Base-by-base conservation (phyloP, 441 rosid species). In the Populus hybrid region DNA sequence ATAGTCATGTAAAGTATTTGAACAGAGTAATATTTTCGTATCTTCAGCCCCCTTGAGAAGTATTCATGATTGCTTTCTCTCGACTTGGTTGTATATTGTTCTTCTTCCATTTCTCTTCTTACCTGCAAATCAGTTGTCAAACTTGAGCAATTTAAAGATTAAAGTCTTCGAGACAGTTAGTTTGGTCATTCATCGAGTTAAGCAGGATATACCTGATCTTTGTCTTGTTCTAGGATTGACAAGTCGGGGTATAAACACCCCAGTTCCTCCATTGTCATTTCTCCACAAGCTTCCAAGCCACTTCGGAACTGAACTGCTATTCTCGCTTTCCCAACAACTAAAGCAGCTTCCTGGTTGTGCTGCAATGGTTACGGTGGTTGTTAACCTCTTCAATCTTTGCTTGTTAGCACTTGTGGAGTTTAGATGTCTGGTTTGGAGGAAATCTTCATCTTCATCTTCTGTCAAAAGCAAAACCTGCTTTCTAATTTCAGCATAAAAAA, bases 221-320 rank as follows among this genome's bases (percentile, higher is more conserved):
- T 76, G 78, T 74, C 80, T 80, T 69, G 79, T 82, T 78, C 80
- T 77, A 42, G 87, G 70, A n/a, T 80, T 84, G 68, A 73, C 84
- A 57, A 81, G 66, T 28, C 59, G 85, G 34, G 91, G 93, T 50
- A 90, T 88, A 77, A 88, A 90, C n/a, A 90, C 92, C 10, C 92
- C 92, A 6, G 90, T 87, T 74, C 90, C 83, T 23, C 10, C 85
- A 70, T 69, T 77, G n/a, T 88, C 73, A 74, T 74, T 81, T 79
- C 84, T 82, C 90, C 90, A 83, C 76, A 82, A 59, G 66, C 84
- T 84, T 3, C 72, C 70, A 32, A 84, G 81, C 87, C 88, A 79
- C 34, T 69, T 40, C 7, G 88, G 89, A 4, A 73, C 79, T 3
- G 76, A 78, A 67, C 77, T 34, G 9, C 46, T 32, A 3, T 67